Conservation (phyloP, 345 rosid genomes). For the Gynandropsis gynandra region DNA sequence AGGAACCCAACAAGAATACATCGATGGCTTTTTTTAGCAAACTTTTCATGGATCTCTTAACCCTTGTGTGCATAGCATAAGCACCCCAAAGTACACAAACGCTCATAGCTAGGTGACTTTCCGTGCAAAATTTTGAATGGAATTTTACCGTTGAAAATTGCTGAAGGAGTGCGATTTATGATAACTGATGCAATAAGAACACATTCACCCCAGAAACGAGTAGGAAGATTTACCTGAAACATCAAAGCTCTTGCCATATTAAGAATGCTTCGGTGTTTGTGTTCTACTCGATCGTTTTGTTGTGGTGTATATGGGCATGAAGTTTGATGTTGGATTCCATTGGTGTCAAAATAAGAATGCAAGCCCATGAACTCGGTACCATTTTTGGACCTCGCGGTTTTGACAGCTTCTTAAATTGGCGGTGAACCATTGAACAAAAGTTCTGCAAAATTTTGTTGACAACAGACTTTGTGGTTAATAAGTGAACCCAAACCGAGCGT, state of each 20-base stretch:
- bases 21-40: too few species aligned
- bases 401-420: neutral
- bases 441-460: too few species aligned
- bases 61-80: too few species aligned
- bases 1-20: too few species aligned
- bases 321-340: neutral
- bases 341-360: neutral
- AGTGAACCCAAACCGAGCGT: too few species aligned
- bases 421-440: conserved; percentile 5
- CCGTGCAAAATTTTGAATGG: neutral
- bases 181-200: neutral
- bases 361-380: neutral
- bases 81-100: too few species aligned
- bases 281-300: neutral
- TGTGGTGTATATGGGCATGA: neutral
- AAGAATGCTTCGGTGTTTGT: neutral
- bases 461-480: too few species aligned
- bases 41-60: too few species aligned
- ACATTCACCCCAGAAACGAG: neutral
- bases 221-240: neutral
- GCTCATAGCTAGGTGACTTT: too few species aligned
- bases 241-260: neutral
- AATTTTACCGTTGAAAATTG: neutral
- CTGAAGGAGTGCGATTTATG: neutral
- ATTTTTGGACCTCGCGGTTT: neutral